Conservation (phyloP, 148 eudicot genomes). For the Oxyria digyna region DNA sequence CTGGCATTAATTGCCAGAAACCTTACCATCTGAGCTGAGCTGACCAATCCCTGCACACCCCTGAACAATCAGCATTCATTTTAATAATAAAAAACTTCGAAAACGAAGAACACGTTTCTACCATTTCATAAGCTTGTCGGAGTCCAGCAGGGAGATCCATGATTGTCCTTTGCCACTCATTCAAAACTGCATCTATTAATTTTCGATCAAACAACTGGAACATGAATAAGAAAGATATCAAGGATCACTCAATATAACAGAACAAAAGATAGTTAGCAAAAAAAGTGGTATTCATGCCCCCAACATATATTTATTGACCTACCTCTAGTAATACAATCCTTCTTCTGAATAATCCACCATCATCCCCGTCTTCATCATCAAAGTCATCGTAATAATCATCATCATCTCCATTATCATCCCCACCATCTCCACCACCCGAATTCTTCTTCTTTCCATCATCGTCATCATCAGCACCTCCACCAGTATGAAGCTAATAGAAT, state of each 20-base stretch:
- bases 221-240: conserved; percentile 8
- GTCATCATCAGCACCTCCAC: conserved; percentile 94
- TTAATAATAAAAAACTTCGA: not conserved
- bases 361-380: conserved; percentile 93
- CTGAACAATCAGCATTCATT: conserved; percentile 14
- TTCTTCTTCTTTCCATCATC: conserved; percentile 66
- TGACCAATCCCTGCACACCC: conserved; percentile 67
- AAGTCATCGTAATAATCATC: conserved; percentile 93
- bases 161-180: conserved; percentile 94
- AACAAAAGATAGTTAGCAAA: not conserved
- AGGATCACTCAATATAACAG: not conserved
- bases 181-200: conserved; percentile 83
- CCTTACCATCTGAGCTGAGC: conserved; percentile 87
- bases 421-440: conserved; percentile 96
- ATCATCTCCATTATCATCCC: conserved; percentile 93
- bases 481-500: conserved; percentile 62
- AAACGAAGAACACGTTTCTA: conserved; percentile 7
- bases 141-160: conserved; percentile 93
- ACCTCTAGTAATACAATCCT: conserved; percentile 77
- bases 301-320: conserved; percentile 1
- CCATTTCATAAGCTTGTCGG: conserved; percentile 92
- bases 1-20: conserved; percentile 78
- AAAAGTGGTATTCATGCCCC: not conserved
- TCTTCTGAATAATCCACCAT: conserved; percentile 80
- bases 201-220: conserved; percentile 76